These are phyloP conservation scores for Coniferiporia sulphurascens DNA, from an alignment of 1,284 basidiomycete genomes.

Conservation along the genomic window DNA sequence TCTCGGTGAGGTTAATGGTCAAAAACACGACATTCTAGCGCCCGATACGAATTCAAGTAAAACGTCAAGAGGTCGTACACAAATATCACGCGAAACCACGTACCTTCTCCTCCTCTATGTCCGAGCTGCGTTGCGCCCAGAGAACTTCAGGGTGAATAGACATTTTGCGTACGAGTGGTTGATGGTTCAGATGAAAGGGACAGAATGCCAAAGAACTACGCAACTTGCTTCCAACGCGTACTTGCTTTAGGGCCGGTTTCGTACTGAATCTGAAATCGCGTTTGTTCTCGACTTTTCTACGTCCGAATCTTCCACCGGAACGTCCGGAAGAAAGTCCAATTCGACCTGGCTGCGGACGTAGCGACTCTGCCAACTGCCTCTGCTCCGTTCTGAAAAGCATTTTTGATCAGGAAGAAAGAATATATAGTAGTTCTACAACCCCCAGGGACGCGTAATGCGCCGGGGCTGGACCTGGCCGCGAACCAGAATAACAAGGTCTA, in stretches of 20 bases:
- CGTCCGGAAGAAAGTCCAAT: too few species aligned
- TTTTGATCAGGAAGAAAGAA: too few species aligned
- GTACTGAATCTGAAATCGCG: too few species aligned
- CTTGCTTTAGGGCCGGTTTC: conserved; percentile 13
- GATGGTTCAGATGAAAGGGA: conserved; percentile 12
- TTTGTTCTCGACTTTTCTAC: too few species aligned
- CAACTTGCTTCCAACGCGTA: background rate
- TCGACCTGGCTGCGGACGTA: too few species aligned
- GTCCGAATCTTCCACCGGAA: too few species aligned
- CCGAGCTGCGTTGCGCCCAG: conserved; percentile 87
- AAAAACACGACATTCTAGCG: conserved; percentile 76
- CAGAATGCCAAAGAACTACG: conserved; percentile 14
- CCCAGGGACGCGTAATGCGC: too few species aligned
- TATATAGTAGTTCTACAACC: too few species aligned
- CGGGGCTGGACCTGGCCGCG: too few species aligned
- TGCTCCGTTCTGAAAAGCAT: too few species aligned
- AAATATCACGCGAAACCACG: conserved; percentile 2
- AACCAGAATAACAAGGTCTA: background rate
- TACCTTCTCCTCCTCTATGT: conserved; percentile 65
- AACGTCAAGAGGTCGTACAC: background rate
- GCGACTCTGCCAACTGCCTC: too few species aligned
- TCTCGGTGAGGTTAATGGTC: conserved; percentile 82
- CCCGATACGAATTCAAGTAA: conserved; percentile 4
- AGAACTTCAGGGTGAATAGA: conserved; percentile 77
- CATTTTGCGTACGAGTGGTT: conserved; percentile 32